Evolutionary conservation across 495 filamentous ascomycete species (phyloP), one percentile per base, ranked within the genome.

Genomic region (Aspergillus wentii): DNA sequence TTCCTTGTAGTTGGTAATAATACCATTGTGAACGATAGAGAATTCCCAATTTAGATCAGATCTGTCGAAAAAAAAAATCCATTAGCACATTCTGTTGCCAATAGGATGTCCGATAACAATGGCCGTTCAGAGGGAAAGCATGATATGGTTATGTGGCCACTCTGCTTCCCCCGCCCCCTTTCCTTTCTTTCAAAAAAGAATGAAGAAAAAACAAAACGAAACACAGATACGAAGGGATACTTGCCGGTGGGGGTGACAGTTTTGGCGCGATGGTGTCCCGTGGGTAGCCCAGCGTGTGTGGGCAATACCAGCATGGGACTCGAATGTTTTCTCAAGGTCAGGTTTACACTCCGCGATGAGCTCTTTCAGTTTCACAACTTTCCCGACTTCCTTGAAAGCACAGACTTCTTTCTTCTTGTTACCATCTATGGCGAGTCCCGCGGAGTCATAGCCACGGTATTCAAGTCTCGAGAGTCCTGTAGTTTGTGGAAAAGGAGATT

Each of bases 1-100:
- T 72, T 98, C 92, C 72, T 98, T 98, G 79, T 98, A 98, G 76
- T 98, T 98, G 71, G 92, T 98, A 71, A 98, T 98, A 75, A 98
- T 98, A 60, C 92, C 92, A 66, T 98, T 98, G 81, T 98, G 92
- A 29, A 96, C 91, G 51, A 98, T 85, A 41, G 88, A 78, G 61
- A 98, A 98, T 65, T 97, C 81, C 88, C 89, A 97, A 51, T 71
- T 85, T 52, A 83, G 80, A 57, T 98, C 92, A 30, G 78, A 83
- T 45, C 77, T 79, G 43, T 16, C 5, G 44, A 31, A 30, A 20
- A 38, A 46, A 28, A 57, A 41, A 30, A 13, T 13, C 23, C 15
- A 39, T 43, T n/a, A 17, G 30, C 35, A 37, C 34, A 39, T 33
- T 6, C 17, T 30, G 7, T 37, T 9, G 18, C 20, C 13, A 17